These are phyloP conservation scores for Cyberlindnera americana DNA, from an alignment of 805 yeast genomes.

Conservation along the genomic window DNA sequence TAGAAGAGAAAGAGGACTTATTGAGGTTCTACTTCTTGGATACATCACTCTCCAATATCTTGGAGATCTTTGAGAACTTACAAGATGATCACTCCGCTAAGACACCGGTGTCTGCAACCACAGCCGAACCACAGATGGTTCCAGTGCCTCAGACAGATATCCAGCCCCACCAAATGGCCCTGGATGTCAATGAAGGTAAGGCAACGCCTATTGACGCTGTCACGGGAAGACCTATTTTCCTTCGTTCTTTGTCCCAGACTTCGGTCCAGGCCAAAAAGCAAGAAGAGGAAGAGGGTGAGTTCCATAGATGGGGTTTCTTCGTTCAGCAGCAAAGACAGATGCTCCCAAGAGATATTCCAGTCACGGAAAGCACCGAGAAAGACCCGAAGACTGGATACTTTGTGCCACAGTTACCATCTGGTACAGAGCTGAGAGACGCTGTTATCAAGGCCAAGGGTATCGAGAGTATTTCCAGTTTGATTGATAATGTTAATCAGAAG, in stretches of 20 bases:
- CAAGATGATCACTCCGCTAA: constrained; percentile 15
- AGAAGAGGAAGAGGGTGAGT: constrained; percentile 90
- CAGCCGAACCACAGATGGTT: constrained; percentile 1
- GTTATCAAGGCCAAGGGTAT: constrained; percentile 75
- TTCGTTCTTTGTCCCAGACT: constrained; percentile 61
- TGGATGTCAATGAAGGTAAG: constrained; percentile 54
- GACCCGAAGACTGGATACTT: constrained; percentile 16
- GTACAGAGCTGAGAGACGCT: constrained; percentile 45
- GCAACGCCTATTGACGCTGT: constrained; percentile 57
- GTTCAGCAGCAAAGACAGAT: constrained; percentile 56
- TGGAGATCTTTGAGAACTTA: constrained; percentile 32
- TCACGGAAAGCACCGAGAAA: constrained; percentile 5
- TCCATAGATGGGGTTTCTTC: constrained; percentile 81
- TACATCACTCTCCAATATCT: constrained; percentile 58
- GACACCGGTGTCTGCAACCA: constrained; percentile 3
- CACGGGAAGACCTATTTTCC: constrained; percentile 70
- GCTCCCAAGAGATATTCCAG: constrained; percentile 20
- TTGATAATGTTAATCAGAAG: constrained; percentile 58
- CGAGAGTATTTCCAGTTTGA: constrained; percentile 63
- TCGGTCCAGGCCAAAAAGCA: constrained; percentile 66
- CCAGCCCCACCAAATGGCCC: constrained; percentile 68
- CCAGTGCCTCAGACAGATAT: constrained; percentile 34
- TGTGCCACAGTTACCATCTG: constrained; percentile 40
- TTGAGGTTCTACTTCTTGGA: constrained; percentile 67
- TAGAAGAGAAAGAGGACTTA: constrained; percentile 73